Evolutionary conservation across 1,284 basidiomycete genomes (phyloP), one percentile per base, ranked within the genome.

Genomic region (Caloboletus firmus): DNA sequence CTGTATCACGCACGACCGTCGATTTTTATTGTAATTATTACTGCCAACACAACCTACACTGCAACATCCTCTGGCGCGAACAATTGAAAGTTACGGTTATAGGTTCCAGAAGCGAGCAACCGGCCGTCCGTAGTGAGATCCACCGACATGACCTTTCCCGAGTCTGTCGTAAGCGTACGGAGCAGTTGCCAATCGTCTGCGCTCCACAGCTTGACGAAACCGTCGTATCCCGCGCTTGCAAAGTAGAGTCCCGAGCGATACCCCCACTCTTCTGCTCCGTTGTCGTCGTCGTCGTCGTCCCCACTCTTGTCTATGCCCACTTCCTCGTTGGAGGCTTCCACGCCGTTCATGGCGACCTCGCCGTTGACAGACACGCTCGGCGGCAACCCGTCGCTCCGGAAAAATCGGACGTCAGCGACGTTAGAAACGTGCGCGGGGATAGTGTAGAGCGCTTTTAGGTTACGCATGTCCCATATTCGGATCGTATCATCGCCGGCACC

Each of bases 121-220:
- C 87, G 87, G 22, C 87, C 93, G 67, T 97, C 91, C 56, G 79
- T 77, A 22, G 87, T 84, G 24, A 98, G 79, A 70, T 99, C 97
- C 31, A 96, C 94, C 34, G 91, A 94, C 97, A 99, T 99, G 55
- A 98, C 95, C 72, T 98, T 98, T 34, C 95, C 95, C 7, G 91
- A 89, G 68, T 98, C 96, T 15, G 94, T 95, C 32, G 91, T 87
- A 57, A 99, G 79, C 45, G 91, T 91, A 57, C 88, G 82, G 44
- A 98, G 78, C 34, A 96, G 77, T 65, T 94, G 93, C 96, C 97
- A 99, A 68, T 99, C 97, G 70, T 99, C 97, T 26, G 96, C 93
- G 61, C 89, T 93, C 97, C 97, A 99, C 44, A 99, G 69, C 69
- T 97, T 94, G 60, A 99, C 93, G 55, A 91, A 84, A 1, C 94